Conservation (phyloP, 495 filamentous ascomycete genomes). For the Niebla homalea region DNA sequence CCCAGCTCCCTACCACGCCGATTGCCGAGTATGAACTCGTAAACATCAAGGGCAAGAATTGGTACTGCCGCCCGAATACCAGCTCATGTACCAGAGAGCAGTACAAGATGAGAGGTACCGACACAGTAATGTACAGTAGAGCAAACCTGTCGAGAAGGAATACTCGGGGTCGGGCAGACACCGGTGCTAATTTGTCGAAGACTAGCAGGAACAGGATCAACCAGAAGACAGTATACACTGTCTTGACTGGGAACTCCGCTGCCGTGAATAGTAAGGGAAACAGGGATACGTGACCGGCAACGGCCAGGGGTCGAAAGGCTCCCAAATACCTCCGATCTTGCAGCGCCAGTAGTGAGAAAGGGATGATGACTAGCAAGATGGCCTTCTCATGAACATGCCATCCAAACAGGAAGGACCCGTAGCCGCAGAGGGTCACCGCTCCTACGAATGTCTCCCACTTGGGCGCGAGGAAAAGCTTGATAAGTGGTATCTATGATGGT, state of each 20-base stretch:
- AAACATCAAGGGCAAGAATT: slow-evolving; percentile 95
- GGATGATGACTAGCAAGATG: slow-evolving; percentile 84
- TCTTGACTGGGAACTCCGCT: slow-evolving; percentile 85
- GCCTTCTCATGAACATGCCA: slow-evolving; percentile 99
- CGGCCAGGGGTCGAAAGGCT: slow-evolving; percentile 82
- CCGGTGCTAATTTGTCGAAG: slow-evolving; percentile 80
- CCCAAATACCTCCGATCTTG: slow-evolving; percentile 83
- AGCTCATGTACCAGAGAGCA: slow-evolving; percentile 72
- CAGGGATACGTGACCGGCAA: slow-evolving; percentile 86
- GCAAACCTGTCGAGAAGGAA: slow-evolving; percentile 86
- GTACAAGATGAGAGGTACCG: slow-evolving; percentile 81
- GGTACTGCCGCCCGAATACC: slow-evolving; percentile 67
- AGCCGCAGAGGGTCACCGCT: slow-evolving; percentile 86
- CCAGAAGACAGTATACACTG: slow-evolving; percentile 87
- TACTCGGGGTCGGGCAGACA: slow-evolving; percentile 55
- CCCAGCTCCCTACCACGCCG: slow-evolving; percentile 92
- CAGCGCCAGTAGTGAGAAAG: slow-evolving; percentile 87
- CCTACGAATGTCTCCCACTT: slow-evolving; percentile 81
- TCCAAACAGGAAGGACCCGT: slow-evolving; percentile 91
- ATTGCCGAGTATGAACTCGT: slow-evolving; percentile 89
- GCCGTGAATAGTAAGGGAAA: slow-evolving; percentile 90
- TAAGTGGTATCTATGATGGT: slow-evolving; percentile 45
- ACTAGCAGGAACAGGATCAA: slow-evolving; percentile 69
- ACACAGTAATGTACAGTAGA: slow-evolving; percentile 72
- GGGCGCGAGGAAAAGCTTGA: slow-evolving; percentile 70